Evolutionary conservation across 2,329 filamentous ascomycete genomes (phyloP).

Genomic region (Ilyonectria destructans): DNA sequence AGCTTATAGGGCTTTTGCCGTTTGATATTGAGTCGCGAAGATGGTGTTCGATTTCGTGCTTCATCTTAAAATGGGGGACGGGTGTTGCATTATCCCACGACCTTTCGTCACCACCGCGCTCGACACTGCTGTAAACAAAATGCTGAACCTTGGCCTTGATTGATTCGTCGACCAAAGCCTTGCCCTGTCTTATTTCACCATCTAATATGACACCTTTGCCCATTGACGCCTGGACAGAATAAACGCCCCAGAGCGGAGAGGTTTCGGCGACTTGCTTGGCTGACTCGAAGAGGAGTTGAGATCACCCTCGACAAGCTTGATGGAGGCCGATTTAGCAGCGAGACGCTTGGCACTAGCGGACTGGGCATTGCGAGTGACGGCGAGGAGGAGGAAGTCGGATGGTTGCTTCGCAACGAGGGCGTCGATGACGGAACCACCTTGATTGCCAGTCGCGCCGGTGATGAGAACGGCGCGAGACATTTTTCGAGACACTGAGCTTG

Average conservation of each 20-base stretch:
- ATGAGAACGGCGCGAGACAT: constrained; percentile 41
- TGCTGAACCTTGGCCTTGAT: neutral
- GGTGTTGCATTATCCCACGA: neutral
- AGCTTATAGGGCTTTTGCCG: neutral
- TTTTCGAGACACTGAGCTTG: too few relatives aligned
- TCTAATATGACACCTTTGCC: neutral
- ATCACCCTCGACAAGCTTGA: constrained; percentile 31
- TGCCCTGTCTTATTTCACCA: neutral
- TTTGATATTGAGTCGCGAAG: neutral
- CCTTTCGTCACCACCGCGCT: neutral
- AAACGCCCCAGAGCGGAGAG: neutral
- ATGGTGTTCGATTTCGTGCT: neutral
- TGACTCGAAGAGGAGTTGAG: constrained; percentile 32
- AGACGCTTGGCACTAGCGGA: constrained; percentile 27
- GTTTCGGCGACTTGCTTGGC: constrained; percentile 21
- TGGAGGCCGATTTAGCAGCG: constrained; percentile 20
- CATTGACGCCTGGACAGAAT: neutral
- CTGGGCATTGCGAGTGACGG: constrained; percentile 31
- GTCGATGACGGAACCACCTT: constrained; percentile 34
- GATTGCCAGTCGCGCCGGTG: constrained; percentile 8
- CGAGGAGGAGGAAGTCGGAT: constrained; percentile 34
- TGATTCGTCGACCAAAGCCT: neutral
- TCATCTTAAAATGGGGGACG: neutral
- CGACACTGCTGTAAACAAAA: neutral
- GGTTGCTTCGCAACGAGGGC: constrained; percentile 25